Evolutionary conservation across 169 alveolate species (phyloP).

Genomic region (Cryptosporidium xiaoi): DNA sequence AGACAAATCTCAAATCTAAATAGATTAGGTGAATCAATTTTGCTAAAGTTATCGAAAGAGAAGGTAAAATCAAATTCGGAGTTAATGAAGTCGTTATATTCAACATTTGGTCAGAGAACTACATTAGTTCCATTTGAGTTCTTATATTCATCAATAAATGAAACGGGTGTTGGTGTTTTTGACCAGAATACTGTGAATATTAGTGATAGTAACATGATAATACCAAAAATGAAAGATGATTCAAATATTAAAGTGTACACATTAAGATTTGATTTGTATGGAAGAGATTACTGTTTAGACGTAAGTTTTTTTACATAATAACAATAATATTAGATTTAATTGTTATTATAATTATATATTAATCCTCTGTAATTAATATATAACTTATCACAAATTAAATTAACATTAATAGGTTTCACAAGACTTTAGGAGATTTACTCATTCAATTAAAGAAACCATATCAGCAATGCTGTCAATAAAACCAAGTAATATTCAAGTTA

Average conservation of each 20-base stretch:
- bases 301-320: constrained; percentile 17
- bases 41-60: constrained; percentile 28
- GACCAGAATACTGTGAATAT: constrained; percentile 1
- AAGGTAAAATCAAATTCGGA: constrained; percentile 13
- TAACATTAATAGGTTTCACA: constrained; percentile 41
- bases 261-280: constrained; percentile 45
- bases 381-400: background rate
- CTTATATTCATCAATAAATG: constrained; percentile 25
- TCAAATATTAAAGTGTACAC: constrained; percentile 2
- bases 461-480: constrained; percentile 53
- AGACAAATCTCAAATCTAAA: constrained; percentile 50
- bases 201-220: background rate
- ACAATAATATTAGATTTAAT: background rate
- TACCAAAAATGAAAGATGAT: constrained; percentile 14
- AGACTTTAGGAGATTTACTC: constrained; percentile 70
- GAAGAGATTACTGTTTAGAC: constrained; percentile 60
- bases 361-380: background rate
- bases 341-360: background rate
- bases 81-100: constrained; percentile 13
- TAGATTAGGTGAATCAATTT: constrained; percentile 36
- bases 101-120: constrained; percentile 44
- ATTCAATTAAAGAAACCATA: constrained; percentile 56
- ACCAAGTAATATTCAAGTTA: constrained; percentile 55
- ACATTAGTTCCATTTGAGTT: constrained; percentile 60
- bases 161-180: constrained; percentile 53